Evolutionary conservation across 2,329 filamentous ascomycete genomes (phyloP), one percentile per base, ranked within the genome.

Genomic region (Pseudogymnoascus sp.): DNA sequence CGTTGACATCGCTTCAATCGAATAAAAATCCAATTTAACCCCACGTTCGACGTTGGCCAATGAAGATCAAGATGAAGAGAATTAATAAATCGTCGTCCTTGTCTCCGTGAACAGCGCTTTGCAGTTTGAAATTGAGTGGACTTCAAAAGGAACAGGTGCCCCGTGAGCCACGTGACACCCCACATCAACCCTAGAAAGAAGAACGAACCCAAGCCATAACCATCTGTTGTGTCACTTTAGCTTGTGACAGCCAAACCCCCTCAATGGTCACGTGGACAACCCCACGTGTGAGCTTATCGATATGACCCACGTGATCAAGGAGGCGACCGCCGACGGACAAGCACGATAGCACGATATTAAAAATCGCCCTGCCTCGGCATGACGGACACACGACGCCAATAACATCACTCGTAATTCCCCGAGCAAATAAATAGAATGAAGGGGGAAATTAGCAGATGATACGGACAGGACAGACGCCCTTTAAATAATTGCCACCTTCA

Each of bases 301-400:
- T 6, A n/a, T 11, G 2, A 6, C 5, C 5, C 49, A 55, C 49
- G 49, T 55, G 49, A 55, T 55, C 49, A 55, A 52, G 33, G 29
- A 55, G 49, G n/a, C 29, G 49, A 33, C 49, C 29, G n/a, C 49
- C 26, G 49, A 55, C 19, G 49, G 29, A 1, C 29, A 55, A 55
- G 29, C 49, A 55, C 49, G 29, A 55, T 55, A 55, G 29, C 49
- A 55, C 49, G 29, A 55, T 55, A 55, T 33, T 55, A 33, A 21
- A 52, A 55, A 33, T 21, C 49, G 16, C 49, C 29, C 49, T 55
- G 49, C 49, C 49, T 33, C 29, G 49, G 49, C 49, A 55, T 55
- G 49, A 55, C n/a, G n/a, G 26, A 6, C 49, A 33, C 49, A 55
- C 26, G 26, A 33, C n/a, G n/a, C 49, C 29, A 16, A 19, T 19